Conservation (phyloP, 495 filamentous ascomycete species). For the Penicillium pulvis region DNA sequence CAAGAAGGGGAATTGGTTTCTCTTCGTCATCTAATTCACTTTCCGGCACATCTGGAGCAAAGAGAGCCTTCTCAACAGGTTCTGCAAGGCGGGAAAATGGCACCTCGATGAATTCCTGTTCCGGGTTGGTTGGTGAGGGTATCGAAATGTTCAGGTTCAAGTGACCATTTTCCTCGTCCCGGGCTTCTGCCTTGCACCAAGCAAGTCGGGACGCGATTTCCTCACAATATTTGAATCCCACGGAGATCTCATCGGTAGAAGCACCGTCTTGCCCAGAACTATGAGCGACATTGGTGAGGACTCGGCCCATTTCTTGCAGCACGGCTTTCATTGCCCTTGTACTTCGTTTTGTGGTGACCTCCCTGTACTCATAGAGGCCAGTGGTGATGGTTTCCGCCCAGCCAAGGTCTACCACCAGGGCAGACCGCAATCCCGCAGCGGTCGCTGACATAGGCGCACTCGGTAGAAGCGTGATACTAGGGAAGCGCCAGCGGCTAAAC, state of each 20-base stretch:
- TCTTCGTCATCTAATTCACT: constrained; percentile 83
- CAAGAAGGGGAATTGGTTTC: constrained; percentile 67
- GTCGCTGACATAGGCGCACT: constrained; percentile 70
- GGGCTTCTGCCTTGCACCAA: constrained; percentile 64
- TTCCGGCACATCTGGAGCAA: constrained; percentile 54
- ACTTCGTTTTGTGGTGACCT: constrained; percentile 66
- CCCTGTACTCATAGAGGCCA: constrained; percentile 84
- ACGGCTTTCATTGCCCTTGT: constrained; percentile 73
- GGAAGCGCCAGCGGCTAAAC: constrained; percentile 77
- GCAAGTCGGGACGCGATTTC: constrained; percentile 71
- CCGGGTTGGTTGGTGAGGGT: constrained; percentile 46
- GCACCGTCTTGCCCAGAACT: constrained; percentile 16
- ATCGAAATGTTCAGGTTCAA: constrained; percentile 34
- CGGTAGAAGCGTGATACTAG: constrained; percentile 79
- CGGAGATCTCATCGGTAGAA: constrained; percentile 32
- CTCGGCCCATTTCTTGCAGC: constrained; percentile 64
- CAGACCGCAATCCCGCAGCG: constrained; percentile 78
- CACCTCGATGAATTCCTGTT: constrained; percentile 47
- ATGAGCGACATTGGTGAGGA: constrained; percentile 52
- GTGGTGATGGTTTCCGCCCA: constrained; percentile 87
- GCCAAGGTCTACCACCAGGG: constrained; percentile 83
- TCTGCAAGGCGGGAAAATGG: constrained; percentile 69
- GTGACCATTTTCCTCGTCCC: neutral
- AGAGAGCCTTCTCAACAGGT: constrained; percentile 75
- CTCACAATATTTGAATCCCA: constrained; percentile 76